Conservation (phyloP, 805 yeast genomes). For the Candida cerambycidarum region DNA sequence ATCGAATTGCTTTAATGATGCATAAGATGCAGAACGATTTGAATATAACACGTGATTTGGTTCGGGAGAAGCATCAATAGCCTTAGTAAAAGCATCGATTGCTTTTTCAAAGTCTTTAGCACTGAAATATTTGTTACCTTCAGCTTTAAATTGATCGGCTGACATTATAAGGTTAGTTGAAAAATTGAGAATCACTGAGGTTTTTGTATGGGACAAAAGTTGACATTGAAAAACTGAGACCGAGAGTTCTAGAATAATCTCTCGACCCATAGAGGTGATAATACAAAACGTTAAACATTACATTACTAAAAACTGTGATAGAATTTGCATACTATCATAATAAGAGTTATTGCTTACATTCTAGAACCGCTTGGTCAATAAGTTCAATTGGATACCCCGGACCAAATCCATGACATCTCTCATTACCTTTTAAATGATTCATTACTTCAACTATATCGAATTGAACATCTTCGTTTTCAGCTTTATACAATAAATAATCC, state of each 20-base stretch:
- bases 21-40: conserved; percentile 89
- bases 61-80: conserved; percentile 74
- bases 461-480: conserved; percentile 46
- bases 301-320: neutral
- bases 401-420: conserved; percentile 78
- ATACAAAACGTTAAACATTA: neutral
- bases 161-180: conserved; percentile 17
- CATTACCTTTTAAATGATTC: conserved; percentile 60
- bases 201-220: neutral
- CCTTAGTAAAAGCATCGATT: conserved; percentile 76
- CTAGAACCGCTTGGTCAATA: conserved; percentile 40
- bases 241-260: conserved; percentile 5
- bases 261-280: too few relatives aligned
- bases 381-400: conserved; percentile 56
- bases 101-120: conserved; percentile 84
- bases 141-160: conserved; percentile 81
- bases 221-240: neutral
- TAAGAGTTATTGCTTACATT: conserved; percentile 8
- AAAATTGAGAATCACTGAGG: neutral
- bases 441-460: conserved; percentile 61
- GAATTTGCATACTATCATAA: too few relatives aligned
- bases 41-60: conserved; percentile 94
- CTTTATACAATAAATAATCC: conserved; percentile 63
- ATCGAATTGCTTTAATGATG: conserved; percentile 71
- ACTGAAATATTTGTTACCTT: conserved; percentile 91